Evolutionary conservation across 129 eudicot species (phyloP).

Genomic region (Flaveria linearis): DNA sequence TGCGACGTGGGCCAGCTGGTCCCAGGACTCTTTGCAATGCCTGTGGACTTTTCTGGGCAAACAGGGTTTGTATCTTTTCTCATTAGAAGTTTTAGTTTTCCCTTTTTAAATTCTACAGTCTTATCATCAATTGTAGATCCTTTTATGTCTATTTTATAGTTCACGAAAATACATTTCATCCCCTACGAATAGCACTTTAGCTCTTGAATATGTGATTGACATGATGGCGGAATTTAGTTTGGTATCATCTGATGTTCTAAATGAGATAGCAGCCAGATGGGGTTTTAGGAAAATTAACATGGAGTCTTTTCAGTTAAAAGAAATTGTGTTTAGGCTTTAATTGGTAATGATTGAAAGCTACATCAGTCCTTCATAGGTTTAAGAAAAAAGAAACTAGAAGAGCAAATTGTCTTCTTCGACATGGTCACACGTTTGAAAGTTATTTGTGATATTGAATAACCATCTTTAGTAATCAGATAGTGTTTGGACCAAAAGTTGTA

Average conservation of each 20-base stretch:
- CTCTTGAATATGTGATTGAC: neutral
- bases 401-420: neutral
- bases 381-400: neutral
- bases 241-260: neutral
- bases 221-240: neutral
- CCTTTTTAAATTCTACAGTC: neutral
- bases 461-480: too few relatives aligned
- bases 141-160: neutral
- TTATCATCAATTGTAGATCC: neutral
- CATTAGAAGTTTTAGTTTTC: neutral
- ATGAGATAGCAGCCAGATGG: neutral
- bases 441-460: neutral
- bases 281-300: neutral
- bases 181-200: neutral
- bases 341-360: neutral
- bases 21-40: conserved; percentile 79
- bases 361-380: neutral
- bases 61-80: conserved; percentile 45
- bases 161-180: neutral
- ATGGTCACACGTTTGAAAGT: neutral
- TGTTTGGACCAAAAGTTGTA: too few relatives aligned
- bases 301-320: neutral
- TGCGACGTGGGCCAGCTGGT: conserved; percentile 76
- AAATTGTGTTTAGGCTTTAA: neutral
- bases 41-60: conserved; percentile 76